phyloP scores from a whole-genome alignment of 2,329 filamentous ascomycete species.

The Fusarium sp. region DNA sequence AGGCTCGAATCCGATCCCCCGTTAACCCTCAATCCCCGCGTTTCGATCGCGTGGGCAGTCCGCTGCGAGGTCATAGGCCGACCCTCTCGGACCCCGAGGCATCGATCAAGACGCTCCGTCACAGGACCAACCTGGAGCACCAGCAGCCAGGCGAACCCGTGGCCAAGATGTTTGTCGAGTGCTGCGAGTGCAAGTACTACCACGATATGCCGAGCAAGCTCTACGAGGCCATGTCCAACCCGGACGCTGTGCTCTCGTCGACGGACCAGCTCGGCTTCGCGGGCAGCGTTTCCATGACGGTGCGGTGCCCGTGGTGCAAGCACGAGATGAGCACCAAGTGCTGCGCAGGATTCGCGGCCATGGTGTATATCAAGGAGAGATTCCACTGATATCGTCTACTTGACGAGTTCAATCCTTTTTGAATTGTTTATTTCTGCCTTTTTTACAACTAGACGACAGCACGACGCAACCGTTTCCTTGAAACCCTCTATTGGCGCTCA shows the following conservation, averaged over 20 bases:
- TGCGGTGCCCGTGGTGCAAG: conserved; percentile 78
- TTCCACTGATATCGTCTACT: conserved; percentile 56
- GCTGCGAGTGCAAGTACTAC: conserved; percentile 72
- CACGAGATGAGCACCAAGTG: conserved; percentile 78
- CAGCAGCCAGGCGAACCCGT: conserved; percentile 55
- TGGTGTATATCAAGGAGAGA: conserved; percentile 74
- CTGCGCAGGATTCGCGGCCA: conserved; percentile 75
- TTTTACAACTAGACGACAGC: conserved; percentile 23
- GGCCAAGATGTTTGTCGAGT: conserved; percentile 74
- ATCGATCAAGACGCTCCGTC: conserved; percentile 23
- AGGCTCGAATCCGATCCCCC: conserved; percentile 27
- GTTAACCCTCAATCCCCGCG: conserved; percentile 6
- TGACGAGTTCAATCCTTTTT: neutral
- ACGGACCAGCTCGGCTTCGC: conserved; percentile 64
- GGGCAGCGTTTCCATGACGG: conserved; percentile 69
- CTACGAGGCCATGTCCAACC: conserved; percentile 73
- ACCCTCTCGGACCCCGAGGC: conserved; percentile 29
- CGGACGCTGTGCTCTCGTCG: conserved; percentile 63
- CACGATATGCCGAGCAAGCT: conserved; percentile 74
- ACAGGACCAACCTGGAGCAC: conserved; percentile 19
- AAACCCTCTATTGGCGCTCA: conserved; percentile 7
- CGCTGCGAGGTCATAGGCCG: conserved; percentile 29
- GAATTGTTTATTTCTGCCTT: neutral
- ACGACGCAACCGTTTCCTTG: conserved; percentile 28
- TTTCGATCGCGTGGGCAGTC: conserved; percentile 15